phyloP scores from a whole-genome alignment of 345 rosid species.

The Barbarea vulgaris region DNA sequence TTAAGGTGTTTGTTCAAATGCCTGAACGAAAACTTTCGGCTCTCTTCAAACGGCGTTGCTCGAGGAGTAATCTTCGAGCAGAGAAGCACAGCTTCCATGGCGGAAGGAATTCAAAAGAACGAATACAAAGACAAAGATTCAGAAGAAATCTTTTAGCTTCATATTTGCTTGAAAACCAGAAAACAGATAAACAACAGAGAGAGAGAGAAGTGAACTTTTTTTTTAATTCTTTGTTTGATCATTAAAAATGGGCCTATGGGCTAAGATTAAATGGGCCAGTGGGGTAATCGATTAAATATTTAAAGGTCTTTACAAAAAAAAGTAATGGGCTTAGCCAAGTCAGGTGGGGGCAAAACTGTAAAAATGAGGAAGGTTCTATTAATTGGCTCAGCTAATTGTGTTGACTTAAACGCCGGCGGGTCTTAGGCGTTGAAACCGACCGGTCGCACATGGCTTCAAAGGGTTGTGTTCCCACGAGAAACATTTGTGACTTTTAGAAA shows the following conservation, averaged over 20 bases:
- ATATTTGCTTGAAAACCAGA: not conserved
- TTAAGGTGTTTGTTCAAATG: conserved; percentile 69
- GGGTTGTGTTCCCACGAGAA: not conserved
- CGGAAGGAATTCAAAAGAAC: not conserved
- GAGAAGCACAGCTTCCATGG: conserved; percentile 68
- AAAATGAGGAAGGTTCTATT: conserved; percentile 26
- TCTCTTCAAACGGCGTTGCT: conserved; percentile 9
- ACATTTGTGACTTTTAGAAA: not conserved
- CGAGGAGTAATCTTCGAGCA: conserved; percentile 50
- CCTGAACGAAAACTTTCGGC: conserved; percentile 46
- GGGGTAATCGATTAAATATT: not conserved
- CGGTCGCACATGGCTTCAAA: conserved; percentile 29
- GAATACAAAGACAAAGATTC: conserved; percentile 18
- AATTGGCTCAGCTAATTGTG: not conserved
- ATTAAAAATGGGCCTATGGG: conserved; percentile 5
- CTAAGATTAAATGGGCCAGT: not conserved
- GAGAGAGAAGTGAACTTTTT: not conserved
- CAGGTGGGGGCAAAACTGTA: not conserved
- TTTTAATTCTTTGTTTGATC: not conserved
- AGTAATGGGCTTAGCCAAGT: conserved; percentile 25
- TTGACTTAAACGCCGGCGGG: conserved; percentile 15
- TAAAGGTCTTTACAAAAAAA: not conserved
- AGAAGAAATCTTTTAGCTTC: conserved; percentile 22
- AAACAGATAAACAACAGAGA: conserved; percentile 13
- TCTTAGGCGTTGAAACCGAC: conserved; percentile 22